Percentiles rank a stretch among this genome's conserved stretches.
Conservation (phyloP, 2,329 filamentous ascomycete genomes). For the Dactylellina leptospora region DNA sequence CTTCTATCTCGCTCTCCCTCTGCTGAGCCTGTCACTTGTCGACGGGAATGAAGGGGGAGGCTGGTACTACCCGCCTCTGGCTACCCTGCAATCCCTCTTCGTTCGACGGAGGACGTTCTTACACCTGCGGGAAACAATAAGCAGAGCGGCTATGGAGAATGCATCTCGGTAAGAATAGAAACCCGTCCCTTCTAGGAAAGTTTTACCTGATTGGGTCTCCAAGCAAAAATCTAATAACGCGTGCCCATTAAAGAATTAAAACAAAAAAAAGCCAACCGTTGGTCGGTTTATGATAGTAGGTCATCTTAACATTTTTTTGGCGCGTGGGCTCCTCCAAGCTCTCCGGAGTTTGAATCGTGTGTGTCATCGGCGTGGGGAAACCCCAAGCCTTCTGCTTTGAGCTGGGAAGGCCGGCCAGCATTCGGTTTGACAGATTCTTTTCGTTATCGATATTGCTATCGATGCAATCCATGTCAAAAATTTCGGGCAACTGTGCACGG, state of each 20-base stretch:
- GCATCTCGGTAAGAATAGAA: slow-evolving; percentile 51
- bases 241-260: slow-evolving; percentile 21
- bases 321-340: slow-evolving; percentile 41
- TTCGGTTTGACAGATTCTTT: slow-evolving; percentile 23
- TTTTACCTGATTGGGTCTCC: slow-evolving; percentile 45
- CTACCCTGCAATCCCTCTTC: slow-evolving; percentile 19
- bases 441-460: slow-evolving; percentile 48
- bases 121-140: slow-evolving; percentile 43
- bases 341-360: slow-evolving; percentile 27
- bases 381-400: slow-evolving; percentile 2
- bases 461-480: slow-evolving; percentile 34
- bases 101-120: slow-evolving; percentile 24
- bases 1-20: neutral
- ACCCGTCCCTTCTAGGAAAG: slow-evolving; percentile 45
- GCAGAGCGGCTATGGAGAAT: slow-evolving; percentile 50
- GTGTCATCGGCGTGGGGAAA: slow-evolving; percentile 50
- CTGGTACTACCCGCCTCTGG: slow-evolving; percentile 51
- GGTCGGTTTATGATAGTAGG: slow-evolving; percentile 15
- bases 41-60: slow-evolving; percentile 46
- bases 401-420: slow-evolving; percentile 21
- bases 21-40: slow-evolving; percentile 36
- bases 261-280: slow-evolving; percentile 37
- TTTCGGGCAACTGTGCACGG: slow-evolving; percentile 39
- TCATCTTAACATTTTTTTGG: slow-evolving; percentile 46
- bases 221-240: slow-evolving; percentile 10